Evolutionary conservation across 2,329 filamentous ascomycete species (phyloP), one percentile per base, ranked within the genome.

Genomic region (Magnaporthiopsis incrustans): DNA sequence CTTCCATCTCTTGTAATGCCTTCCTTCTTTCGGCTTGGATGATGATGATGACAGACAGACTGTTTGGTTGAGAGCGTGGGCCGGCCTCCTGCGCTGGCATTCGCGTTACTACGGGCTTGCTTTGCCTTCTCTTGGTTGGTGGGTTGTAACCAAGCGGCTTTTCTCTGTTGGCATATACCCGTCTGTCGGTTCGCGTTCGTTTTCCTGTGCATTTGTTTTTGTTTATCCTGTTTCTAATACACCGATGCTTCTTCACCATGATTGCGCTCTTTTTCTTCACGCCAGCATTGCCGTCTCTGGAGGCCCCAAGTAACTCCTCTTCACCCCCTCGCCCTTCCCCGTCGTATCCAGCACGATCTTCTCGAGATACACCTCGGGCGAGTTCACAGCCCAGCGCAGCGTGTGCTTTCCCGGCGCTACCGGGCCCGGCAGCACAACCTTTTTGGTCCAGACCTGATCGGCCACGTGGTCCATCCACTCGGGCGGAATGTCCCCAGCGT

Each of bases 381-480:
- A 71, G 50, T 74, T 75, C 1, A 71, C 67, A 57, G 72, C 67
- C 64, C 73, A 69, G 18, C 71, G 70, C 7, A 77, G 63, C 1
- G 65, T 68, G 62, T 77, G 75, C 22, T 61, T 59, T 0, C 76
- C 76, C 65, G 4, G 64, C 64, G 2, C 70, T 69, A 59, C 15
- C 8, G 57, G 57, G 1, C 57, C 57, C 53, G 22, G 22, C n/a
- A 59, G 26, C 26, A 7, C 10, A 26, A 75, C 73, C 22, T 74
- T 77, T 62, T 77, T 79, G 6, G 72, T 75, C 82, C 82, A 85
- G 10, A 79, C 79, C 33, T 77, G 71, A 62, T 83, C 78, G 18
- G 79, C 79, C 1, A 84, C 82, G 0, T 79, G 80, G 12, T 70
- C 69, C 8, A 75, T 71, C 82, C 82, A 85, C 8, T 77, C 77